Base-by-base conservation (phyloP, 108 stramenopile genomes). In the Discostella pseudostelligera region DNA sequence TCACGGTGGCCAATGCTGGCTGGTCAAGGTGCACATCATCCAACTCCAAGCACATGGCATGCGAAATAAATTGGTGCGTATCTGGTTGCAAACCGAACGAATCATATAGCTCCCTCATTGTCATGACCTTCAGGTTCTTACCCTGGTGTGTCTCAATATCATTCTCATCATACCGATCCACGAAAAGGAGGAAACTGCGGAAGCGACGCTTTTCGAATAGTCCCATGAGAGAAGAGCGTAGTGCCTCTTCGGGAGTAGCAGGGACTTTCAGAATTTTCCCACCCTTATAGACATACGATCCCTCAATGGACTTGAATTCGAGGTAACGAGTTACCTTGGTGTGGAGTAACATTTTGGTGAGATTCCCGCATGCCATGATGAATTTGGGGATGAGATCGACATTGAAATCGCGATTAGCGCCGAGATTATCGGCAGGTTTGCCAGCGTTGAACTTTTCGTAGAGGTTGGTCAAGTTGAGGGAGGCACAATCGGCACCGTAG, bases 301-400 rank as follows among this genome's bases (percentile, higher is more conserved):
- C 97, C 56, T 93, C 87, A 54, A 99, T 91, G 29, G 79, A 81
- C 78, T 97, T 96, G 85, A 99, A 99, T 49, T 99, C 98, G 56
- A 99, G 75, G 83, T 99, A 99, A 19, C 92, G 84, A 25, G 94
- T 97, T 43, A 99, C 97, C 80, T 97, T 97, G 62, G 97, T 96
- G 84, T 97, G 96, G 48, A 97, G 83, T 56, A 99, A 80, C 92
- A 99, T 97, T 79, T 99, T 97, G 40, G 97, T 98, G 22, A 99
- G 86, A 60, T 97, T 97, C 25, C 99, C 99, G 66, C 93, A 94
- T 10, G 99, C 97, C 98, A 99, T 99, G 79, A 99, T 97, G 81
- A 98, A 97, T 81, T 99, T 99, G 19, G 97, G 97, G 61, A 99
- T 92, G 39, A 98, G 85, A 86, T 99, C 99, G 19, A 98, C 95